Base-by-base conservation (phyloP, 139 green algal species). In the Tetraselmis striata region DNA sequence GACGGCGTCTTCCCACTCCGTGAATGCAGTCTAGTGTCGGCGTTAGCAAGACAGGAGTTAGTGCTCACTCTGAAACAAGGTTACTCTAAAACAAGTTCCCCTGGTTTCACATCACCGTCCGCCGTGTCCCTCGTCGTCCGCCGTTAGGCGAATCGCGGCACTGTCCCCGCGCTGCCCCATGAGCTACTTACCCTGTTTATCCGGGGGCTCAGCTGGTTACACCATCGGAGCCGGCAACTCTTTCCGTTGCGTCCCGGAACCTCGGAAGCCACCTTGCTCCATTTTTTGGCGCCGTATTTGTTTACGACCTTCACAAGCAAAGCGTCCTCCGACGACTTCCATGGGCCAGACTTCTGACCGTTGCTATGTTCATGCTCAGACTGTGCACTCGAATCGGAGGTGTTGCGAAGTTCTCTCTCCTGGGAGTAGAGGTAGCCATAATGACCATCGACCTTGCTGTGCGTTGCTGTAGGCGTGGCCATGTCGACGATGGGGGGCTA, bases 231-330 rank as follows among this genome's bases (percentile, higher is more conserved):
- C 2, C 77, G 28, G 29, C 77, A 80, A 23, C 32, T 31, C 77
- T 80, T 80, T 23, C 77, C 77, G 28, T 59, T 80, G 23, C 77
- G 30, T 5, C 77, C 77, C 29, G 77, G 77, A 58, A 80, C 23
- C 27, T 80, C 32, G 28, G 31, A 23, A 27, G 77, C 77, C 2
- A 80, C 32, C 29, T 59, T 32, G 77, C 29, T 58, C 77, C 77
- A 80, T 22, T 80, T 80, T 26, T 58, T 45, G 5, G 77, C 29
- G 77, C 77, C 77, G 77, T 80, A 32, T n/a, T 80, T 32, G 23
- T 80, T 80, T 27, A 58, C 77, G 2, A 80, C 24, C 28, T 31
- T 28, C 23, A 80, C 31, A n/a, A 80, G 31, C 28, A 59, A 28
- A 23, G 24, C 29, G 29, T 80, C 77, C 77, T 80, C 77, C 2